Conservation (phyloP, 768 basidiomycete genomes). For the Daedaleopsis sinensis region DNA sequence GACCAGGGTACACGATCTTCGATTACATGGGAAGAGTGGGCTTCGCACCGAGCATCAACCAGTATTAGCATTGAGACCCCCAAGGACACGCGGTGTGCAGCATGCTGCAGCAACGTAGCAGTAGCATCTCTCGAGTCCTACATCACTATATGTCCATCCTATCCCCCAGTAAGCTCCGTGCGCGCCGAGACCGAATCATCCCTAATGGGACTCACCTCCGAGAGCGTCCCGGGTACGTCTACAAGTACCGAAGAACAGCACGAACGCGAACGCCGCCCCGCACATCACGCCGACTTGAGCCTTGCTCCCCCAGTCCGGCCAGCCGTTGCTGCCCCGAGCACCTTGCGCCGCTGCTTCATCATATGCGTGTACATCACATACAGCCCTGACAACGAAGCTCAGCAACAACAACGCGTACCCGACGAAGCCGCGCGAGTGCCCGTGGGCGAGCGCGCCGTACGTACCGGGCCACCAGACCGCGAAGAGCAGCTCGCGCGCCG, state of each 20-base stretch:
- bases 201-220: neutral
- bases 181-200: neutral
- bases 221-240: neutral
- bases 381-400: slow-evolving; percentile 28
- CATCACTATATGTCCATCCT: slow-evolving; percentile 4
- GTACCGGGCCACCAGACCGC: slow-evolving; percentile 88
- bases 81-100: neutral
- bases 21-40: slow-evolving; percentile 65
- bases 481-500: slow-evolving; percentile 63
- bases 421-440: neutral
- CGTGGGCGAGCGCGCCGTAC: slow-evolving; percentile 25
- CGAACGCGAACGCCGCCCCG: neutral
- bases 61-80: slow-evolving; percentile 21
- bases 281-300: slow-evolving; percentile 33
- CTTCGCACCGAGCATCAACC: slow-evolving; percentile 58
- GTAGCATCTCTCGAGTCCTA: neutral
- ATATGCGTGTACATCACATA: slow-evolving; percentile 63
- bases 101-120: neutral
- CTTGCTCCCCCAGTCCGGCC: slow-evolving; percentile 29
- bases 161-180: neutral
- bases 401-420: neutral
- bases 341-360: slow-evolving; percentile 58
- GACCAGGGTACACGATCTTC: slow-evolving; percentile 61
- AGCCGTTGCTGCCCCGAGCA: slow-evolving; percentile 49
- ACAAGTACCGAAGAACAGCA: neutral